These are phyloP conservation scores for Euryodendron excelsum DNA, from an alignment of 148 eudicot species.

Conservation along the genomic window DNA sequence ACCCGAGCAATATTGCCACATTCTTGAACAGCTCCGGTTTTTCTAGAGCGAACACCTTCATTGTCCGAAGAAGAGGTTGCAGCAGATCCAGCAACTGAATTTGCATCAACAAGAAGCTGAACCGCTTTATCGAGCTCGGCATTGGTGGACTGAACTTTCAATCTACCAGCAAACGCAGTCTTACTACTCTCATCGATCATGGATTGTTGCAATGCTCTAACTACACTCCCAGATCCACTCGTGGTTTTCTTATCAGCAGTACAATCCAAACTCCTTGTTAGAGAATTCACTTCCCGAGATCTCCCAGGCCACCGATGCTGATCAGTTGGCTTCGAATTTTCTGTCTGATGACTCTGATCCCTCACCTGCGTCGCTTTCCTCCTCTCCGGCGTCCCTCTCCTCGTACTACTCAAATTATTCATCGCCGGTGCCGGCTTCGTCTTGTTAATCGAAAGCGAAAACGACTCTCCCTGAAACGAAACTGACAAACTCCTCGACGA, in stretches of 20 bases:
- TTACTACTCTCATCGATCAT: conserved; percentile 25
- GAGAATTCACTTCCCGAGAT: conserved; percentile 32
- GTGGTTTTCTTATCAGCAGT: conserved; percentile 40
- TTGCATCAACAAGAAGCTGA: conserved; percentile 18
- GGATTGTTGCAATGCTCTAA: conserved; percentile 48
- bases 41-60: conserved; percentile 59
- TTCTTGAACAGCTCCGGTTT: conserved; percentile 31
- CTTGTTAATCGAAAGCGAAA: conserved; percentile 33
- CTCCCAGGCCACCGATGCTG: conserved; percentile 77
- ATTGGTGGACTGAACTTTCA: conserved; percentile 17
- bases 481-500: conserved; percentile 62
- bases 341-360: conserved; percentile 47
- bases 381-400: conserved; percentile 62
- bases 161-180: conserved; percentile 19
- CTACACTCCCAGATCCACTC: conserved; percentile 49
- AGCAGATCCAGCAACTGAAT: conserved; percentile 24
- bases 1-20: conserved; percentile 19
- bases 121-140: conserved; percentile 9
- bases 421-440: conserved; percentile 38
- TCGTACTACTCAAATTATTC: conserved; percentile 3
- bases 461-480: conserved; percentile 81
- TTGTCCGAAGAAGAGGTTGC: conserved; percentile 43
- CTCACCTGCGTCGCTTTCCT: conserved; percentile 35
- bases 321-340: conserved; percentile 41
- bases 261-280: conserved; percentile 70